These are phyloP conservation scores for Colletotrichum liriopes DNA, from an alignment of 2,329 filamentous ascomycete genomes.

Conservation along the genomic window DNA sequence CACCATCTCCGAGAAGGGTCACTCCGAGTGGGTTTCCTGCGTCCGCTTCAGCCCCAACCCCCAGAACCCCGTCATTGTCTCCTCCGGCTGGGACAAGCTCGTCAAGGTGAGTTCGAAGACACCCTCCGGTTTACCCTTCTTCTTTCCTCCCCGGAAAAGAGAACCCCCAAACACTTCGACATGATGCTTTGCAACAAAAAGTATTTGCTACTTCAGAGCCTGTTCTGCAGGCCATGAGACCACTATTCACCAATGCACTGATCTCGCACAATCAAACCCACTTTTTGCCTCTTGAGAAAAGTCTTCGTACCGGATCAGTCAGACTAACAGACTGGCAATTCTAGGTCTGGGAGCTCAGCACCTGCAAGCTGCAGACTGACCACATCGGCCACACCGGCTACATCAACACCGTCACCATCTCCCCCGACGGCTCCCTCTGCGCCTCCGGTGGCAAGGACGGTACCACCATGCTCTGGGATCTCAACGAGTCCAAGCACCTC, in stretches of 20 bases:
- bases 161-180: conserved; percentile 57
- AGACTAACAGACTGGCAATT: conserved; percentile 47
- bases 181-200: conserved; percentile 94
- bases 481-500: conserved; percentile 99
- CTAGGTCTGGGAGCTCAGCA: conserved; percentile 99
- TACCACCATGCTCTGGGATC: conserved; percentile 99
- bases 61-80: conserved; percentile 99
- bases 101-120: conserved; percentile 87
- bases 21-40: conserved; percentile 99
- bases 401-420: conserved; percentile 99
- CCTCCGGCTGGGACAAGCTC: conserved; percentile 99
- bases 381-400: conserved; percentile 99
- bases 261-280: conserved; percentile 59
- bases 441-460: conserved; percentile 99
- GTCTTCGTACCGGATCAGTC: conserved; percentile 21
- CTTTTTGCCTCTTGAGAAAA: conserved; percentile 3
- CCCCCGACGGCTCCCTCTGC: conserved; percentile 98
- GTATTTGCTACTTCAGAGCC: conserved; percentile 99
- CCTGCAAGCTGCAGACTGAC: conserved; percentile 99
- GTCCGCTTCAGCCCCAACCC: conserved; percentile 99
- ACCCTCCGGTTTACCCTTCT: conserved; percentile 48
- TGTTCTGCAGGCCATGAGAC: conserved; percentile 90
- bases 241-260: conserved; percentile 92
- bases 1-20: conserved; percentile 99
- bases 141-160: not conserved